Base-by-base conservation (phyloP, 2,329 filamentous ascomycete genomes). In the Arthrinium phaeospermum region DNA sequence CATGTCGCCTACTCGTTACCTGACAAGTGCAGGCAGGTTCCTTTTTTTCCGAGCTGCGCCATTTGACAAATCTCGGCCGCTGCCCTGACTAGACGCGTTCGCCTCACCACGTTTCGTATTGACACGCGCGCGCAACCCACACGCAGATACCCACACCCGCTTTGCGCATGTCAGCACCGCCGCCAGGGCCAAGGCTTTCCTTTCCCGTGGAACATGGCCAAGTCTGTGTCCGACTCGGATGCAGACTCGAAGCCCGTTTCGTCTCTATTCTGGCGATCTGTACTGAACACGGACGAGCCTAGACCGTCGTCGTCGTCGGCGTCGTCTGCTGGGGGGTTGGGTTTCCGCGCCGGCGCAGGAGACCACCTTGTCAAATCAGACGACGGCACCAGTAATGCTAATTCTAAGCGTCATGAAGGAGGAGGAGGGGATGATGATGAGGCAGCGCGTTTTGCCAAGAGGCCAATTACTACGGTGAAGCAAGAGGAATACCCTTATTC, bases 171-270 rank as follows among this genome's bases (percentile, higher is more conserved):
- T 41, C 34, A 41, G 57, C 57, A 64, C 34, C n/a, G 4, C 19
- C 34, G 57, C 34, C n/a, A 13, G 22, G 34, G 57, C 57, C 57
- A n/a, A 41, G 57, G 10, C 37, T 10, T 41, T 16, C 12, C 37
- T 10, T 41, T 16, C 12, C 34, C 34, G 57, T 37, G 57, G 57
- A 64, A 64, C 57, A 64, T 64, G 57, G 57, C 57, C 57, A 64
- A 64, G 57, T 41, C 57, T n/a, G 57, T n/a, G 34, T 64, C 57
- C 57, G 57, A 64, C 57, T 64, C 57, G 22, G 57, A 64, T 14
- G 34, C 57, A 64, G 57, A 64, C 57, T 41, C 57, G 34, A 64
- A 64, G 57, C 30, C 57, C 57, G 57, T 64, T 64, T 64, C 57
- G 22, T 64, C 57, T 64, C 57, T 64, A n/a, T 64, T 64, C 12